A percentile compares a stretch with the other conserved stretches of the same genome.
These are phyloP conservation scores for Lepiota brunneoincarnata DNA, from an alignment of 768 basidiomycete genomes.

Conservation along the genomic window DNA sequence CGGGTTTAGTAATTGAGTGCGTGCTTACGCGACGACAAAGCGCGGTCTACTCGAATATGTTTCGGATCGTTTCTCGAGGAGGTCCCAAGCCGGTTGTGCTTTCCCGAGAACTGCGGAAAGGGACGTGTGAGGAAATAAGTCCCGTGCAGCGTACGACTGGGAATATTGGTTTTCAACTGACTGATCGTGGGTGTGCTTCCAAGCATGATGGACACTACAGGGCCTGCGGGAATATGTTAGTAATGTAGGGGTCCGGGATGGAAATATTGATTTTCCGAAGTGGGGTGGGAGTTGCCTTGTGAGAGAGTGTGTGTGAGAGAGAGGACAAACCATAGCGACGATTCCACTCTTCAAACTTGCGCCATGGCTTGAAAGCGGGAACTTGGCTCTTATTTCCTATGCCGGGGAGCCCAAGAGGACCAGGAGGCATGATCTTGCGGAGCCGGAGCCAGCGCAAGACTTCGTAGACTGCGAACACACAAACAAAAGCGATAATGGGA, in stretches of 20 bases:
- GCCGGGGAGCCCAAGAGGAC: constrained; percentile 40
- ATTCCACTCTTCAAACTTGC: constrained; percentile 46
- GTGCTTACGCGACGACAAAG: constrained; percentile 24
- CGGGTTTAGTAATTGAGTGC: background rate
- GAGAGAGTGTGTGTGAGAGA: too few species aligned
- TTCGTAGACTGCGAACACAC: constrained; percentile 20
- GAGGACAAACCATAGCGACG: constrained; percentile 36
- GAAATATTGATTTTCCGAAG: background rate
- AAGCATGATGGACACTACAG: constrained; percentile 38
- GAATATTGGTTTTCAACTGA: constrained; percentile 14
- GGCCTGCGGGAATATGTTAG: constrained; percentile 23
- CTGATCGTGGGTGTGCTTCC: constrained; percentile 42
- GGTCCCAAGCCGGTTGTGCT: constrained; percentile 26
- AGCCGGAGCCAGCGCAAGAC: constrained; percentile 26
- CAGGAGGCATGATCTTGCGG: constrained; percentile 41
- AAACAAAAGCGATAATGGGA: background rate
- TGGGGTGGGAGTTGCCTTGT: too few species aligned
- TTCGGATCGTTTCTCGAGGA: constrained; percentile 29
- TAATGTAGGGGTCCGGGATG: background rate
- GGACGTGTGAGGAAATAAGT: background rate
- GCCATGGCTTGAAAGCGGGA: constrained; percentile 44
- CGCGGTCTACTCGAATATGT: constrained; percentile 32
- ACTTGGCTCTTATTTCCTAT: constrained; percentile 47
- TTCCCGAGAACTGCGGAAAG: constrained; percentile 23
- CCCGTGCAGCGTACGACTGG: background rate